These are phyloP conservation scores for Mallotus repandus DNA, from an alignment of 441 rosid genomes.

Conservation along the genomic window DNA sequence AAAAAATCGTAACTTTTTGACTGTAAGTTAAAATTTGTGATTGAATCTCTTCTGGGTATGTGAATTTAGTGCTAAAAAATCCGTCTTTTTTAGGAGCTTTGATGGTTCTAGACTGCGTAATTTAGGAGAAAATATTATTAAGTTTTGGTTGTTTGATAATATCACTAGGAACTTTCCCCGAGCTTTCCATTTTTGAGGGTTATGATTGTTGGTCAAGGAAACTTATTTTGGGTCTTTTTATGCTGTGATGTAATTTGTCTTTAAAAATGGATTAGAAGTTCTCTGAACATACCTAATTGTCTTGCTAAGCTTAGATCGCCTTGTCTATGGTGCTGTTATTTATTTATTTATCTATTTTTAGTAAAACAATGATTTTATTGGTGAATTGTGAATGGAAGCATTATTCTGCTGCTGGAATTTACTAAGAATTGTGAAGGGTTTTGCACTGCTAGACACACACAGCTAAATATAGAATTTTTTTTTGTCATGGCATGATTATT, in stretches of 20 bases:
- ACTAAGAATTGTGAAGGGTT: background rate
- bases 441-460: background rate
- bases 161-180: background rate
- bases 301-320: slow-evolving; percentile 10
- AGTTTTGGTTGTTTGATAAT: slow-evolving; percentile 13
- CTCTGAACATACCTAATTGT: slow-evolving; percentile 5
- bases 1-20: background rate
- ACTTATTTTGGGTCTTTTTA: background rate
- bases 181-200: background rate
- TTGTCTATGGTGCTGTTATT: slow-evolving; percentile 1
- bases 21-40: slow-evolving; percentile 25
- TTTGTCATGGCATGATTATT: background rate
- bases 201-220: slow-evolving; percentile 15
- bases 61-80: slow-evolving; percentile 11
- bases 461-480: background rate
- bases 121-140: background rate
- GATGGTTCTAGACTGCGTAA: background rate
- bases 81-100: slow-evolving; percentile 6
- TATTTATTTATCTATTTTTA: background rate
- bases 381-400: slow-evolving; percentile 13
- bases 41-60: slow-evolving; percentile 23
- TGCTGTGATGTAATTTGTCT: background rate
- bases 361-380: slow-evolving; percentile 4
- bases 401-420: slow-evolving; percentile 8
- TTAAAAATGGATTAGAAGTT: slow-evolving; percentile 7